These are phyloP conservation scores for Clonostachys rhizophaga DNA, from an alignment of 2,329 filamentous ascomycete species.

Conservation along the genomic window DNA sequence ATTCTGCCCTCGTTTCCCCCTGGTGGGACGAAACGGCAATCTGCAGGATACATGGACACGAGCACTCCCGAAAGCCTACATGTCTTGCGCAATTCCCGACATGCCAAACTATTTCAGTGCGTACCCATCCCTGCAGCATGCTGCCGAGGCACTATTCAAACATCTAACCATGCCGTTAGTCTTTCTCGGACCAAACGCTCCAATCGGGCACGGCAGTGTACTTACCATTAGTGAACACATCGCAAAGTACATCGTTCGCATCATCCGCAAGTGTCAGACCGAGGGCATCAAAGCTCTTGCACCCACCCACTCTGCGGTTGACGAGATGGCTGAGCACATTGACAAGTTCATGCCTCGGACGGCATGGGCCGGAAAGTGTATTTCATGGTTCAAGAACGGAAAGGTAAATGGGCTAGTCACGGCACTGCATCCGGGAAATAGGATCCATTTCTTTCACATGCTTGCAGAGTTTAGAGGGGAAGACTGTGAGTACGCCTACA, in stretches of 20 bases:
- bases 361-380: constrained; percentile 39
- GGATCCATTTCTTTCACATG: constrained; percentile 49
- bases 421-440: constrained; percentile 44
- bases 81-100: constrained; percentile 42
- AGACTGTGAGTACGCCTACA: constrained; percentile 34
- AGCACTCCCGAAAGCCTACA: constrained; percentile 39
- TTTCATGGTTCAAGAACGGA: constrained; percentile 48
- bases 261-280: constrained; percentile 43
- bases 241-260: constrained; percentile 42
- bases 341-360: constrained; percentile 48
- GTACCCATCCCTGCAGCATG: background rate
- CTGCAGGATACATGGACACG: constrained; percentile 38
- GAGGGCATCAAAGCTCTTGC: constrained; percentile 41
- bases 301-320: constrained; percentile 38
- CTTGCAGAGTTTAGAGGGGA: constrained; percentile 44
- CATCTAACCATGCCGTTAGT: constrained; percentile 16
- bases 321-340: constrained; percentile 45
- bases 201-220: constrained; percentile 44
- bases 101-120: constrained; percentile 39
- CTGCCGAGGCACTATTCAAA: no score
- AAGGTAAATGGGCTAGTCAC: constrained; percentile 36
- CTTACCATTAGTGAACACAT: constrained; percentile 48
- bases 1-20: constrained; percentile 41
- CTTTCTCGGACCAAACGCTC: constrained; percentile 46
- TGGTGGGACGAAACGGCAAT: constrained; percentile 39